Base-by-base conservation (phyloP, 805 yeast species). In the Hanseniaspora clermontiae region DNA sequence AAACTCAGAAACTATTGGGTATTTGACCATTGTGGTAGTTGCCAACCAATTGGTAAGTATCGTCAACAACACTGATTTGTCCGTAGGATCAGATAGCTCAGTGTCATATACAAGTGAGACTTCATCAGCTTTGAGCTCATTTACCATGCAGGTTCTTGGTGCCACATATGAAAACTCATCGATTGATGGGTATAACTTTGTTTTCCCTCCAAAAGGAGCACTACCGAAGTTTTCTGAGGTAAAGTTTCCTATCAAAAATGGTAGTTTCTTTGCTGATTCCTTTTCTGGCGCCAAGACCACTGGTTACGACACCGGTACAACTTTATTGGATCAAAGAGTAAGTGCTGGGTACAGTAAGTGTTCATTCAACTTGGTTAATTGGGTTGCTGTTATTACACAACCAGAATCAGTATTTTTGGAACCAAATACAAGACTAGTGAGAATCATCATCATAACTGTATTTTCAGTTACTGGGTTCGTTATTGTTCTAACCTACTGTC, bases 341-440 rank as follows among this genome's bases (percentile, higher is more conserved):
- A 80, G 90, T 0, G 72, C 78, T 1, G 88, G 88, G 0, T 82
- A 70, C 62, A 70, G 80, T 0, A 70, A 74, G 0, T 76, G 77
- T 14, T 67, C 73, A 31, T 69, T 77, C 47, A 56, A 62, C 1
- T 68, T 75, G 46, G 74, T 72, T 1, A 72, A 71, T 12, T 89
- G 96, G 97, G 77, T 80, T n/a, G 82, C 89, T 1, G 68, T 82
- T 0, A 79, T 89, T 5, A 83, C 83, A 60, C 95, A 87, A 65
- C 70, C 75, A 1, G 75, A 79, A 59, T 60, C 72, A 2, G 76
- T 69, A 1, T 87, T 88, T 66, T 71, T 79, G 65, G 77, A 73
- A 2, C 93, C 95, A 0, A 75, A 83, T 5, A 70, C 74, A 24
- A 77, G 75, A 60, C 69, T 89, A 43, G 76, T 82, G 1, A 79